Evolutionary conservation across 164 flowering plant species (phyloP).

Genomic region (Tetracentron sinense): DNA sequence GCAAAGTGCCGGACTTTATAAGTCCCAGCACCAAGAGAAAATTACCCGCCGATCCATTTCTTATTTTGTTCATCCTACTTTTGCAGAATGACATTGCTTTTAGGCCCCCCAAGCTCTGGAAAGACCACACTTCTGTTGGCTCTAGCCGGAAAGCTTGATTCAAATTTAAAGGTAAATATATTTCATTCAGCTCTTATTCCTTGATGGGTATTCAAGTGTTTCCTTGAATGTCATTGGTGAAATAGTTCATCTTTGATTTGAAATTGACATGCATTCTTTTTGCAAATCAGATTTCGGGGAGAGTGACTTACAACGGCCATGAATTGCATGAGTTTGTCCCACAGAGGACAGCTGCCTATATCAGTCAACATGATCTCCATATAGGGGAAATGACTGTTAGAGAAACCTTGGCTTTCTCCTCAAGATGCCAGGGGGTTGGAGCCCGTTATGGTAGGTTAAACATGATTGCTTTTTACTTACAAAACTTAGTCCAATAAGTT

Average conservation of each 20-base stretch:
- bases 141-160: conserved; percentile 46
- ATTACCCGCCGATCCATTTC: not conserved
- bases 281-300: conserved; percentile 31
- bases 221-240: too few relatives aligned
- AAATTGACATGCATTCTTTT: not conserved
- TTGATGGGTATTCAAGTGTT: too few relatives aligned
- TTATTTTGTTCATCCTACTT: not conserved
- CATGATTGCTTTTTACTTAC: not conserved
- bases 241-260: not conserved
- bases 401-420: conserved; percentile 55
- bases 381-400: conserved; percentile 60
- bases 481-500: not conserved
- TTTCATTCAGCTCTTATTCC: too few relatives aligned
- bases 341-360: conserved; percentile 59
- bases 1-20: too few relatives aligned
- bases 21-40: too few relatives aligned
- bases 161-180: conserved; percentile 24
- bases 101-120: conserved; percentile 65
- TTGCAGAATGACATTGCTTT: conserved; percentile 55
- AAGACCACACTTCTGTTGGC: conserved; percentile 53
- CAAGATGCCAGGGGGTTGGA: conserved; percentile 61
- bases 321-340: conserved; percentile 55
- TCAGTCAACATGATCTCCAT: conserved; percentile 56
- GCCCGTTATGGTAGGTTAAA: conserved; percentile 37
- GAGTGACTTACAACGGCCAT: conserved; percentile 57